Base-by-base conservation (phyloP, 129 eudicot species). In the Flaveria ramosissima region DNA sequence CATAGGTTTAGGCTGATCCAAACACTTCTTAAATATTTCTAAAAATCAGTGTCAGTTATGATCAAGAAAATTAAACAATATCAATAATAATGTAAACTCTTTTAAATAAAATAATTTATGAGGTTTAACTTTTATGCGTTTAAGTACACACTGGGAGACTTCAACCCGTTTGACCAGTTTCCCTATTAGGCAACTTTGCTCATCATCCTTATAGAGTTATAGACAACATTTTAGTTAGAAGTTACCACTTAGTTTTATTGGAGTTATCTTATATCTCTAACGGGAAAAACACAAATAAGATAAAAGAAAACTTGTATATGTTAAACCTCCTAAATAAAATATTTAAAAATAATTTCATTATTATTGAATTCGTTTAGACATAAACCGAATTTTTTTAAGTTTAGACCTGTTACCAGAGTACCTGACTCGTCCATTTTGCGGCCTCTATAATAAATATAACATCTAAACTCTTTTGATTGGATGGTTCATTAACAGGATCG, bases 401-500 rank as follows among this genome's bases (percentile, higher is more conserved):
- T 55, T 55, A n/a, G 62, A 55, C 62, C 11, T 20, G 12, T 55
- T 55, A 55, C 3, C 3, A 27, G 32, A 27, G 32, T 27, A 3
- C 26, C 62, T 11, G 8, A 9, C 16, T 13, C 9, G 16, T 24
- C n/a, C 39, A 24, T 60, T 16, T 60, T 60, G 66, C n/a, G 12
- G 32, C 12, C 68, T 24, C 42, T 24, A 27, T 8, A 4, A 39
- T 9, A 64, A 76, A 64, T 7, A 77, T 36, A 41, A 7, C 60
- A 0, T 66, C 76, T 59, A 45, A 68, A 48, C 77, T 17, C 21
- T 13, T 46, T 48, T 64, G 56, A 48, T 41, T 61, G 72, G 75
- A 59, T 60, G 72, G 32, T 30, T 52, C 43, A 24, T 70, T 72
- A 70, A 70, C 97, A 93, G 98, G 89, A 78, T 93, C 75, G 80